Base-by-base conservation (phyloP, 2,329 filamentous ascomycete genomes). In the Paecilomyces dactylethromorphus region DNA sequence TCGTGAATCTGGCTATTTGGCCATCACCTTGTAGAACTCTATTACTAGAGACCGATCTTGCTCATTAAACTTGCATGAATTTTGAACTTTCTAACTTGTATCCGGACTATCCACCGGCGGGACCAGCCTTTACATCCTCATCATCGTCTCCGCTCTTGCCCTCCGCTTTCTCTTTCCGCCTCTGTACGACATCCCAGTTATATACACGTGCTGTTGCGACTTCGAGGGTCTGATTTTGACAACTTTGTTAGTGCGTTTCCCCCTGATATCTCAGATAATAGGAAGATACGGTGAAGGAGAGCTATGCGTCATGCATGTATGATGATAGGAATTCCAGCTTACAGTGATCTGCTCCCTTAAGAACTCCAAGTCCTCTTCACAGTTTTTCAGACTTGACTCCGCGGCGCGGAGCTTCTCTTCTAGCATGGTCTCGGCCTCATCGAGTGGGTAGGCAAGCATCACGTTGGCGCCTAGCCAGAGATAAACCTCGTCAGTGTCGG, bases 391-490 rank as follows among this genome's bases (percentile, higher is more conserved):
- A 69, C 87, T 96, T 69, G 84, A 82, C 75, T 92, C 88, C 1
- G 94, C 94, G 8, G 90, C 88, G 29, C 82, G 78, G 21, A 96
- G 79, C 75, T 96, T 97, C 13, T 87, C 85, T 52, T 83, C 79
- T 58, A 99, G 81, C 65, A 99, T 82, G 51, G 82, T 80, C 76
- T 93, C 87, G 0, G 94, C 94, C 77, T 97, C 94, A 15, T 87
- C 84, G 62, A 97, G 87, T 3, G 92, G 91, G 73, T 99, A 99
- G 55, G 94, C 87, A 60, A 99, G 81, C 94, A 99, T 99, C 54
- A 97, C 92, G 68, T 99, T 99, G 59, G 94, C 93, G 33, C 94
- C 94, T n/a, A 99, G 83, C 94, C 94, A 99, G 57, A 99, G 82
- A 71, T 96, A 78, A 12, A 99, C 93, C 73, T 99, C 93, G 7